Conservation (phyloP, 2,329 filamentous ascomycete species). For the Sphaerostilbella broomeana region DNA sequence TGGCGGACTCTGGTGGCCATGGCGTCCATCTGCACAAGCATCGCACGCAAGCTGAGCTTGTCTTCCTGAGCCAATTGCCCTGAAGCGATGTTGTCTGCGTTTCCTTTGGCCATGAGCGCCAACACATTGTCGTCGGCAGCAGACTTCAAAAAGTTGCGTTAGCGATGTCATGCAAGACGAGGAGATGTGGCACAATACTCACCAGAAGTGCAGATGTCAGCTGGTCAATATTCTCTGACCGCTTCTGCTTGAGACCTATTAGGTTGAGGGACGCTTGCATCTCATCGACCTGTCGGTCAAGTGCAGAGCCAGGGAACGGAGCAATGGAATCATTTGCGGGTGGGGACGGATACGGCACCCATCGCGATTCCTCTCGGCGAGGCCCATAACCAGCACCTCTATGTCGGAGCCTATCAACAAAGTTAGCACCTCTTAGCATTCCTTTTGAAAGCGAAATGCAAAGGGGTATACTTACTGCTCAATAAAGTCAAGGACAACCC, state of each 20-base stretch:
- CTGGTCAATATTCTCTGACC: slow-evolving; percentile 42
- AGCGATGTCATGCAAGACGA: neutral
- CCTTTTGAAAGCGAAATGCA: neutral
- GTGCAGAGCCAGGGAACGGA: slow-evolving; percentile 29
- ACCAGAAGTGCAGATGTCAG: slow-evolving; percentile 58
- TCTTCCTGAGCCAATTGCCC: slow-evolving; percentile 37
- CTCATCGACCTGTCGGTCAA: slow-evolving; percentile 47
- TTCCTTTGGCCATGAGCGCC: slow-evolving; percentile 42
- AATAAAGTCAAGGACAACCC: slow-evolving; percentile 68
- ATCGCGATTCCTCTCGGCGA: slow-evolving; percentile 25
- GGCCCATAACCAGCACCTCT: slow-evolving; percentile 33
- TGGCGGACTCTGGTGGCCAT: slow-evolving; percentile 37
- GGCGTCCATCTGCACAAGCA: slow-evolving; percentile 41
- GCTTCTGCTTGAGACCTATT: slow-evolving; percentile 46
- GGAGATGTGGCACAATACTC: slow-evolving; percentile 29
- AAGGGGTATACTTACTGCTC: slow-evolving; percentile 41
- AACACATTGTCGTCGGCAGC: slow-evolving; percentile 40
- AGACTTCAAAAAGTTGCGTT: slow-evolving; percentile 27
- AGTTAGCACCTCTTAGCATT: slow-evolving; percentile 6
- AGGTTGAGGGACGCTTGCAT: slow-evolving; percentile 62
- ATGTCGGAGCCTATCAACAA: slow-evolving; percentile 27
- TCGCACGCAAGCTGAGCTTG: slow-evolving; percentile 39
- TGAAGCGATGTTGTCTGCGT: slow-evolving; percentile 35
- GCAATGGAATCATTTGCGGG: slow-evolving; percentile 17
- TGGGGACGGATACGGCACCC: slow-evolving; percentile 23